Conservation (phyloP, 352 stramenopile species). For the Phytophthora melonis region DNA sequence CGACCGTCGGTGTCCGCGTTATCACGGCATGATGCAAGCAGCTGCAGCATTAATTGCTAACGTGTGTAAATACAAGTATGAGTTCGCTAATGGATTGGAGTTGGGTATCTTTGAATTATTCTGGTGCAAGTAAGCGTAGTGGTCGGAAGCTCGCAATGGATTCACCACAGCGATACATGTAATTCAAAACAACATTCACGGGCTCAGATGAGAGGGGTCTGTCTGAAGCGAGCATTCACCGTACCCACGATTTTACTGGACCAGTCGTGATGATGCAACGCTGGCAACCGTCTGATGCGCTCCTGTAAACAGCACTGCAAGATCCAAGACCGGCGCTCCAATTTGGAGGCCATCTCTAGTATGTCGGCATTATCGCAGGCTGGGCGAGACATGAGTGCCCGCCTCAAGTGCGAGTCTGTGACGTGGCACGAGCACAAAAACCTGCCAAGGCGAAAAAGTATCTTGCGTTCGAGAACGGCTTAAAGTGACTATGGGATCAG, state of each 20-base stretch:
- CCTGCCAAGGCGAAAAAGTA: constrained; percentile 1
- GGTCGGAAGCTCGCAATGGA: too few species aligned
- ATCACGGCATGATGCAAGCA: constrained; percentile 61
- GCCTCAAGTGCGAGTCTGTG: background rate
- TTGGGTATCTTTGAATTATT: too few species aligned
- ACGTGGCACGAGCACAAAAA: background rate
- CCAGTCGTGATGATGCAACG: background rate
- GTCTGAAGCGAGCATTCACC: too few species aligned
- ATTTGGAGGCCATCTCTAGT: too few species aligned
- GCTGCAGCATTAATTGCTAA: background rate
- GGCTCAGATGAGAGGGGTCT: too few species aligned
- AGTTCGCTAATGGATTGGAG: background rate
- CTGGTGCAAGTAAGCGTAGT: too few species aligned
- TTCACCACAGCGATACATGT: too few species aligned
- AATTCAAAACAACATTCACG: too few species aligned
- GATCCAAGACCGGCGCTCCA: too few species aligned
- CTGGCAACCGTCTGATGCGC: background rate
- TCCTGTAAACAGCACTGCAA: background rate
- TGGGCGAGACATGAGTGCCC: background rate
- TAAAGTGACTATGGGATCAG: constrained; percentile 1
- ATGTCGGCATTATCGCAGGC: too few species aligned
- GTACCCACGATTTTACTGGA: background rate
- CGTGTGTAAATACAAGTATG: constrained; percentile 5
- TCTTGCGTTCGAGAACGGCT: constrained; percentile 16
- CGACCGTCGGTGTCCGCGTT: constrained; percentile 72